Base-by-base conservation (phyloP, 352 stramenopile genomes). In the Globisporangium paddicum region DNA sequence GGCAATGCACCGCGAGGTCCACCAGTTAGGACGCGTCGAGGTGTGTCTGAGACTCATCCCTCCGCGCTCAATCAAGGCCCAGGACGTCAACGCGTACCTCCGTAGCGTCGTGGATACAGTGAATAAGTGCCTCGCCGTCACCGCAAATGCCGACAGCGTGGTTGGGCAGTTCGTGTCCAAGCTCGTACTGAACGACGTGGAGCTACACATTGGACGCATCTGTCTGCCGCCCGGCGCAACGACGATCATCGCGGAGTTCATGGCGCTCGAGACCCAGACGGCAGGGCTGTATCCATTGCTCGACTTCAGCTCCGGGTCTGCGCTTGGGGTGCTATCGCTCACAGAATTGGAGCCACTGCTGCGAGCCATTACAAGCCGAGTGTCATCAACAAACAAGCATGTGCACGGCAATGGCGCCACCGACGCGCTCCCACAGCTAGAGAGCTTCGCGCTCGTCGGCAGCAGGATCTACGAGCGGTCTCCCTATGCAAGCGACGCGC, bases 181-280 rank as follows among this genome's bases (percentile, higher is more conserved):
- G 51, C 38, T 58, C 11, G 25, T 18, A 38, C 37, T 49, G 16
- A 40, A 14, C 38, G 51, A 58, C 25, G 30, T 37, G 38, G 51
- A 58, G 51, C 51, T 58, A 18, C 51, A 58, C 51, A 49, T 48
- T 21, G 37, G 37, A 8, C 18, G 25, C 23, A n/a, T 49, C n/a
- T 14, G 14, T 13, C 51, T 58, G 51, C 51, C 16, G 3, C 16
- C 25, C 8, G 51, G 37, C n/a, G 23, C 51, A 14, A 35, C 25
- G 0, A 9, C 23, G 37, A 14, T 30, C 8, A 37, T 58, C 18
- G 40, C 37, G 13, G 25, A 49, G 5, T 58, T 58, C 26, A 30
- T 58, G 37, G 11, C 25, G 38, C 51, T 58, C 14, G 14, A 26
- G n/a, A 48, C 40, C 21, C 21, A 37, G 23, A 58, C 37, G 13